A percentile compares a stretch with the other conserved stretches of the same genome.
Evolutionary conservation across 108 stramenopile species (phyloP).

Genomic region (Discostella pseudostelligera): DNA sequence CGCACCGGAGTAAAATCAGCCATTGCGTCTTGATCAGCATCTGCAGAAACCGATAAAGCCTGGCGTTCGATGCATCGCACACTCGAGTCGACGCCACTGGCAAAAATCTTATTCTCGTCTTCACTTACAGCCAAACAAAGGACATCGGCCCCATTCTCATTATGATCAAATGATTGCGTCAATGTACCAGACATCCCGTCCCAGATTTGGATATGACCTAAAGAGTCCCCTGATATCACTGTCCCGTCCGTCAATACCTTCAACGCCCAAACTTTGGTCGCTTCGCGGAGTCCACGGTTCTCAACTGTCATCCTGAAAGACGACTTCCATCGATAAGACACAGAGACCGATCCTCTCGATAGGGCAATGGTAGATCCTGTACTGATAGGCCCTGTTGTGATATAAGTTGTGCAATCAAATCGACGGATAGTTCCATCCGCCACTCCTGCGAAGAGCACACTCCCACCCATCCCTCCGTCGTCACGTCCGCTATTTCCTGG

Average conservation of each 20-base stretch:
- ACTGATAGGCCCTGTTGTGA: constrained; percentile 34
- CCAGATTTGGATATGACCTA: constrained; percentile 92
- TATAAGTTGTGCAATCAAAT: constrained; percentile 47
- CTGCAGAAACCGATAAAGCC: background rate
- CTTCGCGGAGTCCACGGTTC: constrained; percentile 55
- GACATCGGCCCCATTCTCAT: constrained; percentile 83
- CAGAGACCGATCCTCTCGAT: constrained; percentile 33
- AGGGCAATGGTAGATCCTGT: constrained; percentile 37
- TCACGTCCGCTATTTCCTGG: constrained; percentile 29
- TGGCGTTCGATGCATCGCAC: constrained; percentile 81
- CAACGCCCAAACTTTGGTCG: constrained; percentile 89
- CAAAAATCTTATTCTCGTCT: constrained; percentile 83
- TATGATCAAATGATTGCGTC: constrained; percentile 76
- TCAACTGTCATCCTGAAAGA: constrained; percentile 88
- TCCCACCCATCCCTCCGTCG: constrained; percentile 47
- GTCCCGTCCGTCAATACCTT: constrained; percentile 74
- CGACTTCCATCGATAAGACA: constrained; percentile 48
- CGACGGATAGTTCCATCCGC: constrained; percentile 92
- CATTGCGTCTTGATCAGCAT: constrained; percentile 2
- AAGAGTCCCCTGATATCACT: constrained; percentile 86
- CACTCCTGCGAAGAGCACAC: constrained; percentile 83
- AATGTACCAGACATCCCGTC: constrained; percentile 85
- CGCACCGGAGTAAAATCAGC: constrained; percentile 29
- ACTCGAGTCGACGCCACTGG: constrained; percentile 91
- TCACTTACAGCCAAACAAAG: constrained; percentile 71